Base-by-base conservation (phyloP, 2,329 filamentous ascomycete species). In the Talaromyces sp. region DNA sequence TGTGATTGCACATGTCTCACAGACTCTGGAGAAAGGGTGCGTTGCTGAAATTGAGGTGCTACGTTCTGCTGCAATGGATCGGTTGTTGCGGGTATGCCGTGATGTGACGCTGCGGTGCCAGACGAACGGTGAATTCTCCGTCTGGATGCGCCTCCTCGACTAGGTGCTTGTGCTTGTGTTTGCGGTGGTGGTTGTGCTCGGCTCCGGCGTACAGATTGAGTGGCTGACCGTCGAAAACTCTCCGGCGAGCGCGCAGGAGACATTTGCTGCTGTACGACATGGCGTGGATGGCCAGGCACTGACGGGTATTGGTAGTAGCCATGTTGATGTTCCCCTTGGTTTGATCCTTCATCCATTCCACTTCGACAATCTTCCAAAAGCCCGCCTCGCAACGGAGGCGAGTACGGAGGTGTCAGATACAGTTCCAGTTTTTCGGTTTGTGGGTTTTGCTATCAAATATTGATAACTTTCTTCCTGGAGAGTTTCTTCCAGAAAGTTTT, bases 341-440 rank as follows among this genome's bases (percentile, higher is more conserved):
- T 87, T 79, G 86, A 86, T 82, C 89, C 87, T 80, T 90, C 88
- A 83, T 94, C 91, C 91, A 95, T 95, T 76, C 87, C 88, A 82
- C 82, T 77, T 74, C 81, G 79, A 77, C 81, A 78, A 74, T 83
- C 79, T 77, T 79, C 78, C 74, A 79, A 77, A 79, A 81, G 81
- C 77, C 82, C 81, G 80, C 81, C 82, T 80, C 83, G 79, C 79
- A 82, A 82, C 79, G 83, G 85, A 82, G 87, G 88, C 82, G 87
- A 86, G 78, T 86, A 81, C 81, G 85, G 84, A 77, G 83, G 84
- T 72, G 83, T 85, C 74, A 84, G 83, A 82, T 87, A 86, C 73
- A 83, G 81, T 81, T 86, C 87, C 87, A 89, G 85, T 77, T 89
- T 90, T 84, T 76, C 80, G 76, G 75, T 19, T 59, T 43, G 36